Base-by-base conservation (phyloP, 441 rosid genomes). In the Daphne laureola region DNA sequence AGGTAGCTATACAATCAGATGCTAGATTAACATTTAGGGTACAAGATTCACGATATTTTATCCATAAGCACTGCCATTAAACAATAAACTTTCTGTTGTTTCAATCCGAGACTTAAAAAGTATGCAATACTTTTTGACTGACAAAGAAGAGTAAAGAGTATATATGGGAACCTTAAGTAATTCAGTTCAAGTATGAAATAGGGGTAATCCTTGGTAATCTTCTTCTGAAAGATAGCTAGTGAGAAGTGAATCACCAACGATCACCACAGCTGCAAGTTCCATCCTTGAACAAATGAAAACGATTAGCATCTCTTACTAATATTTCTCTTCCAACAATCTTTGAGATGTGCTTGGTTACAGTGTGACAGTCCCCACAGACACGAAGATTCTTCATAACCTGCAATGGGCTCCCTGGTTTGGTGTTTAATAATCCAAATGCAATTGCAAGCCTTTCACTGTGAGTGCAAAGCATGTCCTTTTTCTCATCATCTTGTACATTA, bases 381-480 rank as follows among this genome's bases (percentile, higher is more conserved):
- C 91, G 84, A 59, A 84, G 86, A 67, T 84, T 84, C 73, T 84
- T 84, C 79, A 84, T 74, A 51, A 84, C 73, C 57, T 78, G 84
- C 60, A 84, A 67, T 15, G 79, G 73, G 17, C 67, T 79, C 54
- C 86, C 82, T 45, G 84, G 70, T 48, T 76, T 62, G 40, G 92
- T 77, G 62, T 78, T 79, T 64, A 84, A 55, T 66, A 81, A 71
- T 31, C 86, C 92, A 62, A 79, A 84, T 15, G 78, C 88, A 45
- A 84, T 78, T 1, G 92, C 92, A 46, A 84, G 71, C 75, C 92
- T 84, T 71, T 81, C 92, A 42, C 86, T 84, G 55, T 84, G 87
- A 43, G 78, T 85, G 57, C 69, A 75, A 38, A 84, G 75, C 63
- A 79, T 61, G 51, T 71, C 72, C 71, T 66, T 70, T 73, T 84